These are phyloP conservation scores for Eutreptiella sp. DNA, from an alignment of 208 protist genomes.

Conservation along the genomic window DNA sequence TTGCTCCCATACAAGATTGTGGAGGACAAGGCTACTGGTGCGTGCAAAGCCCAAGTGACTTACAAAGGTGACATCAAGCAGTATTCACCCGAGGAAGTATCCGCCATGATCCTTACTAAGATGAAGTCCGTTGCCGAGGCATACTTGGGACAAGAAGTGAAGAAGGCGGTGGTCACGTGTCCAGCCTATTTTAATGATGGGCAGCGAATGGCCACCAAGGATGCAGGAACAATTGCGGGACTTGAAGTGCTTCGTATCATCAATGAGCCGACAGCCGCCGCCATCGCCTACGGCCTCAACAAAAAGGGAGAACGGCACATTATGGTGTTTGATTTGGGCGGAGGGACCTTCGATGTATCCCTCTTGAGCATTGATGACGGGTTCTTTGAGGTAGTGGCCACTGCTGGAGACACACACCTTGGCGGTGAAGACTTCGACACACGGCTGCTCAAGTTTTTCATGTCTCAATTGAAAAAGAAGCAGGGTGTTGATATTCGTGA, in stretches of 20 bases:
- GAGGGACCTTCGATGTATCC: slow-evolving; percentile 98
- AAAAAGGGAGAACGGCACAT: slow-evolving; percentile 79
- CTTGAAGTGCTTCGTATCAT: slow-evolving; percentile 96
- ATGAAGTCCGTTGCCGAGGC: slow-evolving; percentile 94
- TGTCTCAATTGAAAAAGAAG: slow-evolving; percentile 86
- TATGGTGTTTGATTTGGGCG: slow-evolving; percentile 97
- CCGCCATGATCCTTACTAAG: slow-evolving; percentile 88
- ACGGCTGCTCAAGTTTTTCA: slow-evolving; percentile 85
- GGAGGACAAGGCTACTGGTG: slow-evolving; percentile 46
- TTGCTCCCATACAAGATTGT: slow-evolving; percentile 70
- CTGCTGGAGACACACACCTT: slow-evolving; percentile 96
- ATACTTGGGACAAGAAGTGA: slow-evolving; percentile 74
- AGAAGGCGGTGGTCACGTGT: slow-evolving; percentile 94
- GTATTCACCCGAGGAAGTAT: slow-evolving; percentile 93
- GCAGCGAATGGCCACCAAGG: slow-evolving; percentile 95
- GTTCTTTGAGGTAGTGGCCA: slow-evolving; percentile 96
- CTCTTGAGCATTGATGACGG: slow-evolving; percentile 92
- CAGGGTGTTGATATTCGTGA: slow-evolving; percentile 50
- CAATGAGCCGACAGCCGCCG: slow-evolving; percentile 97
- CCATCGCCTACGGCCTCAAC: slow-evolving; percentile 95
- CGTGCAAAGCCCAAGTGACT: slow-evolving; percentile 49
- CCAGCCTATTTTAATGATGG: slow-evolving; percentile 98
- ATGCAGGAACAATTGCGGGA: slow-evolving; percentile 92
- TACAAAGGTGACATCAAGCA: slow-evolving; percentile 51
- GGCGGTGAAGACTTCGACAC: slow-evolving; percentile 98